Percentiles rank a stretch among this genome's conserved stretches.
Evolutionary conservation across 1,284 basidiomycete species (phyloP).

Genomic region (Cryptococcus sp.): DNA sequence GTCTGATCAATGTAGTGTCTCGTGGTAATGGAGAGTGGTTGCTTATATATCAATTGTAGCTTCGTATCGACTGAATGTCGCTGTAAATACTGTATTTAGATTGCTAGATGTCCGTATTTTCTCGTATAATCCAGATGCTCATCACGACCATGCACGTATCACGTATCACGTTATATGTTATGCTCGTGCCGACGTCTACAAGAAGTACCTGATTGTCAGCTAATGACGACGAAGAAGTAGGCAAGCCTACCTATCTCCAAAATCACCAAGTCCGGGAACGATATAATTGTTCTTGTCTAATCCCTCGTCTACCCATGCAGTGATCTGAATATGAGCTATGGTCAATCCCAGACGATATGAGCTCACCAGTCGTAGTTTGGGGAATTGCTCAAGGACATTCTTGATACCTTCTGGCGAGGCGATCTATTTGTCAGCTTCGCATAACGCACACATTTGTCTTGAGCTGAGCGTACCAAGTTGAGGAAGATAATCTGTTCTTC

Average conservation of each 20-base stretch:
- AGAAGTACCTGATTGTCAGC: constrained; percentile 1
- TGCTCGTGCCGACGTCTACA: not conserved
- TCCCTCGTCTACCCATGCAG: constrained; percentile 94
- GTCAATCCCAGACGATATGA: not conserved
- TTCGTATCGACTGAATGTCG: not conserved
- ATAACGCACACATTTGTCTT: not conserved
- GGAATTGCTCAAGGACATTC: constrained; percentile 75
- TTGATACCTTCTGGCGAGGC: constrained; percentile 87
- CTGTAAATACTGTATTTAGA: not conserved
- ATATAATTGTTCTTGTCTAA: constrained; percentile 67
- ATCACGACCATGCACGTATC: no score
- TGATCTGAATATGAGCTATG: constrained; percentile 55
- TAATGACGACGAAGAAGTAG: not conserved
- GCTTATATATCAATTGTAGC: not conserved
- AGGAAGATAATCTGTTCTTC: constrained; percentile 88
- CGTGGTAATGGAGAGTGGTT: not conserved
- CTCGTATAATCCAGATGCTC: no score
- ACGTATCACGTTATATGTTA: no score
- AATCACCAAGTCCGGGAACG: constrained; percentile 84
- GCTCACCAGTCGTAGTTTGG: constrained; percentile 73
- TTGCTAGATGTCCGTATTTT: not conserved
- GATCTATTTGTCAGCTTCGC: constrained; percentile 55
- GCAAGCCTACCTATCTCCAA: constrained; percentile 64
- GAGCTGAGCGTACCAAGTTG: constrained; percentile 64
- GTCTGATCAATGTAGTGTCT: not conserved